These are phyloP conservation scores for Rhododendron williamsianum DNA, from an alignment of 148 eudicot genomes.

Conservation along the genomic window DNA sequence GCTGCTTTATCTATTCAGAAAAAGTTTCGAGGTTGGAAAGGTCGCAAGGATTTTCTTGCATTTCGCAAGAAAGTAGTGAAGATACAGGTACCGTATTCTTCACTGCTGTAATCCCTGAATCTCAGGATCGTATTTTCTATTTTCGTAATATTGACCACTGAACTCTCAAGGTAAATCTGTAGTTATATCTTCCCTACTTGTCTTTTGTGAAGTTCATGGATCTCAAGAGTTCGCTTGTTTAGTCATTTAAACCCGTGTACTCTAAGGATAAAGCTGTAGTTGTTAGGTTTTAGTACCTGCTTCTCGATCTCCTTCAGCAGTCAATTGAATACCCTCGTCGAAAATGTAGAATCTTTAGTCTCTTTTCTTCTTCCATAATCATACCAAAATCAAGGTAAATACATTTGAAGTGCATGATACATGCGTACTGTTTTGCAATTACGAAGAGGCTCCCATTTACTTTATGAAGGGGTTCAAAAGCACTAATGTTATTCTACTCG, in stretches of 20 bases:
- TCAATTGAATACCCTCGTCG: not conserved
- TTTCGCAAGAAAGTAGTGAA: constrained; percentile 87
- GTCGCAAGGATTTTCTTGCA: constrained; percentile 69
- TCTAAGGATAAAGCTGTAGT: not conserved
- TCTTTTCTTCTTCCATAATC: not conserved
- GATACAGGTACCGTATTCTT: constrained; percentile 65
- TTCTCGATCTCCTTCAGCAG: not conserved
- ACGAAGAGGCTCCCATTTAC: not conserved
- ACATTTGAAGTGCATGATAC: not conserved
- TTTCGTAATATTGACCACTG: not conserved
- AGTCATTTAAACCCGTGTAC: not conserved
- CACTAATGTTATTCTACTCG: not conserved
- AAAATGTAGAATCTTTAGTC: not conserved
- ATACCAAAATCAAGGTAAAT: not conserved
- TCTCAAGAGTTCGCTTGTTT: not conserved
- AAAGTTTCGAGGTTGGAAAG: constrained; percentile 84
- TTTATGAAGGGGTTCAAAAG: not conserved
- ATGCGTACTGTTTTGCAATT: not conserved
- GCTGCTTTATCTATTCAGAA: constrained; percentile 95
- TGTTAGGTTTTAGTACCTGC: not conserved
- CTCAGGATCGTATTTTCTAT: not conserved
- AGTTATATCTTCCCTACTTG: not conserved
- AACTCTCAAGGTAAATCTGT: not conserved
- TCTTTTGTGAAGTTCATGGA: not conserved
- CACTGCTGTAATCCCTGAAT: not conserved